Conservation (phyloP, 2,329 filamentous ascomycete species). For the Fusarium neocosmosporiellum region DNA sequence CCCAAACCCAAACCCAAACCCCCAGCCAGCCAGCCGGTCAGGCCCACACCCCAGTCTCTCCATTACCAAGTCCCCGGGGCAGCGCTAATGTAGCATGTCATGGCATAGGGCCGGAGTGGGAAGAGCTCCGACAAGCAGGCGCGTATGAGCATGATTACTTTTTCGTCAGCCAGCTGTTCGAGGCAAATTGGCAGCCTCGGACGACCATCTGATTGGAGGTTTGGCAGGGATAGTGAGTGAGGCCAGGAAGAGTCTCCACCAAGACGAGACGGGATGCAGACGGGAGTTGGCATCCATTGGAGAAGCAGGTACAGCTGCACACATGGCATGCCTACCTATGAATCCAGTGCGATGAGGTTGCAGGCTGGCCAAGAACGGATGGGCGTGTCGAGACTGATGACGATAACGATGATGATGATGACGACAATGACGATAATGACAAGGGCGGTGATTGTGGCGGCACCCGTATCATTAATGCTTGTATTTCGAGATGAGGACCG, state of each 20-base stretch:
- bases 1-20: background rate
- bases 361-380: background rate
- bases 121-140: conserved; percentile 54
- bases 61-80: conserved; percentile 36
- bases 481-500: background rate
- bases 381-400: conserved; percentile 3
- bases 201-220: conserved; percentile 38
- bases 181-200: conserved; percentile 62
- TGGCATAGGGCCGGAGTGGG: conserved; percentile 55
- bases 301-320: background rate
- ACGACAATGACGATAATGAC: conserved; percentile 24
- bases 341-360: conserved; percentile 12
- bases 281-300: background rate
- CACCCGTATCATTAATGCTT: conserved; percentile 4
- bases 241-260: background rate
- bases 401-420: conserved; percentile 14
- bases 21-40: background rate
- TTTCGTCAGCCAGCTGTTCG: conserved; percentile 70
- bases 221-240: background rate
- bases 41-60: background rate
- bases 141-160: conserved; percentile 68
- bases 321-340: background rate
- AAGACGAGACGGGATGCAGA: background rate
- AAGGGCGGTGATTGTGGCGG: conserved; percentile 19
- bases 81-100: conserved; percentile 42